Evolutionary conservation across 495 filamentous ascomycete genomes (phyloP), one percentile per base, ranked within the genome.

Genomic region (Tuber borchii): DNA sequence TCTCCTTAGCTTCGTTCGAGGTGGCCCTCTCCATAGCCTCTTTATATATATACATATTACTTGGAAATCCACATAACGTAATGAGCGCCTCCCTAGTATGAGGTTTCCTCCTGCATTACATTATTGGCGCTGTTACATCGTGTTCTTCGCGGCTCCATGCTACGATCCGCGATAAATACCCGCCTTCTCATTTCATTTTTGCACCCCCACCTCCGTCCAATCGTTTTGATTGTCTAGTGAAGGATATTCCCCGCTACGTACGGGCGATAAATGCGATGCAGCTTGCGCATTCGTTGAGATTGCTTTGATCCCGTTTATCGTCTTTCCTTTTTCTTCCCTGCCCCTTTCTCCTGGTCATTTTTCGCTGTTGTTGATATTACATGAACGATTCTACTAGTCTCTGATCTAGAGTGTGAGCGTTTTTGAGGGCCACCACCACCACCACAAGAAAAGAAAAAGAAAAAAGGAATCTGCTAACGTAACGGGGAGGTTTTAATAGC

Each of bases 401-500:
- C 9, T 31, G 31, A n/a, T 26, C n/a, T 31, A 31, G n/a, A 61
- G 56, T 16, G 51, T 26, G 51, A 61, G 10, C n/a, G 12, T 16
- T 26, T 61, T 61, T 31, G n/a, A 31, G n/a, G n/a, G 56, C 56
- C 56, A 61, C 56, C 56, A 31, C 56, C 51, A 56, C 46, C 19
- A 51, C 19, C 4, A 51, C 0, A 51, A 22, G n/a, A 51, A 8
- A 6, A n/a, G 34, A 61, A 61, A 31, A 16, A 61, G 31, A 31
- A 16, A 61, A 61, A 31, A 31, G 12, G 10, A 31, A 31, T 14
- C 68, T 61, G 71, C 74, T 77, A 78, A 77, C 75, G 26, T 31
- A 34, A 70, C 78, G 83, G 44, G 80, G 43, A 37, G 22, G 7
- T 31, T 17, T 16, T 70, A 70, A 65, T 70, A 92, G 90, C 87